These are phyloP conservation scores for Arthroderma sp. DNA, from an alignment of 2,329 filamentous ascomycete species.

Conservation along the genomic window DNA sequence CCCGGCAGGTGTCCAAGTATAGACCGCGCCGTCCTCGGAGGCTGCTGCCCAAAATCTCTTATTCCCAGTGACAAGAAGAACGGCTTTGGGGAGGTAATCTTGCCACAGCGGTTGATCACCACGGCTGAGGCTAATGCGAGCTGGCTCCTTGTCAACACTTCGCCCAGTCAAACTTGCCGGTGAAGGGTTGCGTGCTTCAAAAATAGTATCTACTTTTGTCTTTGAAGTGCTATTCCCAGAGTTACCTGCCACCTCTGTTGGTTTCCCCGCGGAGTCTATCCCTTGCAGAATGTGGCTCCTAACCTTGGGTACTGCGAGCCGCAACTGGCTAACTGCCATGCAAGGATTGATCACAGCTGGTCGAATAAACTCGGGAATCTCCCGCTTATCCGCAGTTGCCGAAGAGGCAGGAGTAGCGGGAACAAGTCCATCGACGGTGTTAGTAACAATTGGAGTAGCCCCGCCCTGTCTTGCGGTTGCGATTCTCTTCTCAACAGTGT, in stretches of 20 bases:
- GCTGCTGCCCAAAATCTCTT: constrained; percentile 83
- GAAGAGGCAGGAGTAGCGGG: constrained; percentile 50
- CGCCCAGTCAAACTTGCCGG: constrained; percentile 47
- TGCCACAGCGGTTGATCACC: constrained; percentile 78
- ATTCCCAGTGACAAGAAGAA: constrained; percentile 84
- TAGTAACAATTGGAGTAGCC: constrained; percentile 60
- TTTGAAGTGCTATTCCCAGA: constrained; percentile 29
- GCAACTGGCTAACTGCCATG: constrained; percentile 67
- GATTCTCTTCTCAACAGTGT: constrained; percentile 45
- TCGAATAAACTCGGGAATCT: constrained; percentile 70
- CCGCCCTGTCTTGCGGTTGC: constrained; percentile 49
- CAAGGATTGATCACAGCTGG: constrained; percentile 77
- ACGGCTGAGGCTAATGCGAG: constrained; percentile 68
- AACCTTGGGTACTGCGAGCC: constrained; percentile 78
- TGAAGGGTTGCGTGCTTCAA: constrained; percentile 78
- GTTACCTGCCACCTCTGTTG: constrained; percentile 26
- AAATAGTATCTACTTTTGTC: constrained; percentile 55
- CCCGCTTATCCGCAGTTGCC: constrained; percentile 40
- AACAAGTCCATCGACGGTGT: constrained; percentile 64
- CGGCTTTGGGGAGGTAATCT: constrained; percentile 75
- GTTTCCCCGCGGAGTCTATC: constrained; percentile 45
- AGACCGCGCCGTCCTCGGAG: constrained; percentile 82
- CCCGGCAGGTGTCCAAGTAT: constrained; percentile 86
- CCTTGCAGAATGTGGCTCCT: constrained; percentile 70
- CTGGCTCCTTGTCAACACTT: constrained; percentile 59